These are phyloP conservation scores for Colletotrichum sp. DNA, from an alignment of 2,329 filamentous ascomycete genomes.

Conservation along the genomic window DNA sequence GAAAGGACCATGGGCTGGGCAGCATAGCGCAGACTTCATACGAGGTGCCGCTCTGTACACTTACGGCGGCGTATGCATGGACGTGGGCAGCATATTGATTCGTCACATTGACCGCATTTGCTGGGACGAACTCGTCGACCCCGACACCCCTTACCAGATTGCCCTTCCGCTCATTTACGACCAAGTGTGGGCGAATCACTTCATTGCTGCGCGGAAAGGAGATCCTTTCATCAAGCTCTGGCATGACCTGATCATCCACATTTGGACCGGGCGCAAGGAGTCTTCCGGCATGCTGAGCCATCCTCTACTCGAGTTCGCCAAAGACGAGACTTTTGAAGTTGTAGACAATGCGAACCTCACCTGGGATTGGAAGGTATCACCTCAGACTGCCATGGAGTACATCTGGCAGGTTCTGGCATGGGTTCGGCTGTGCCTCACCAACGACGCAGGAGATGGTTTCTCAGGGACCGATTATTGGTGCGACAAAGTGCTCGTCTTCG, in stretches of 20 bases:
- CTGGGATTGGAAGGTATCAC: slow-evolving; percentile 25
- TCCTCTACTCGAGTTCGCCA: slow-evolving; percentile 29
- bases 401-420: slow-evolving; percentile 33
- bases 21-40: slow-evolving; percentile 52
- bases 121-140: slow-evolving; percentile 44
- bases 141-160: slow-evolving; percentile 35
- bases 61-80: slow-evolving; percentile 49
- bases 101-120: slow-evolving; percentile 45
- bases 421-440: slow-evolving; percentile 36
- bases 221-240: slow-evolving; percentile 49
- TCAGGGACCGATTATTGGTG: slow-evolving; percentile 37
- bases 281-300: slow-evolving; percentile 35
- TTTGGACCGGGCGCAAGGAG: slow-evolving; percentile 39
- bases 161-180: slow-evolving; percentile 25
- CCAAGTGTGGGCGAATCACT: slow-evolving; percentile 42
- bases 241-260: slow-evolving; percentile 39
- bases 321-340: slow-evolving; percentile 21
- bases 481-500: slow-evolving; percentile 34
- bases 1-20: slow-evolving; percentile 45
- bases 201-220: slow-evolving; percentile 45
- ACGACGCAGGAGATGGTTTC: slow-evolving; percentile 37
- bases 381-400: slow-evolving; percentile 34
- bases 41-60: slow-evolving; percentile 44
- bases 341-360: slow-evolving; percentile 22
- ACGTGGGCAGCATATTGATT: slow-evolving; percentile 46